Evolutionary conservation across 2,329 filamentous ascomycete species (phyloP).

Genomic region (Pseudogymnoascus sp.): DNA sequence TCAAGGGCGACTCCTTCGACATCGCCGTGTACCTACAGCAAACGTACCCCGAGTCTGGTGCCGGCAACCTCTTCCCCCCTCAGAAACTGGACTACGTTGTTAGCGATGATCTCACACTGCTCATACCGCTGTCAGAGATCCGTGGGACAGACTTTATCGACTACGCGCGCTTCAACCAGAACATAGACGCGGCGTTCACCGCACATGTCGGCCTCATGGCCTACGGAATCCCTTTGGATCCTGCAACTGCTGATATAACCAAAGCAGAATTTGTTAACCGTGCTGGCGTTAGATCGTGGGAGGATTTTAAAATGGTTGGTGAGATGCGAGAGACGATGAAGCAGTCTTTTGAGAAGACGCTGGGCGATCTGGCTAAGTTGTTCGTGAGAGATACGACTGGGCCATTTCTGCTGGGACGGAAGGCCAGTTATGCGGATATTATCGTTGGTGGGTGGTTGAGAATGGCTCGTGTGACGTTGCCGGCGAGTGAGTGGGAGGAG

Average conservation of each 20-base stretch:
- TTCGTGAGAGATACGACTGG: conserved; percentile 27
- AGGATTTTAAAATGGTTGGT: conserved; percentile 28
- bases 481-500: conserved; percentile 12
- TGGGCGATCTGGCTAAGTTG: conserved; percentile 28
- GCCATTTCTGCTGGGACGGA: conserved; percentile 19
- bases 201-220: conserved; percentile 34
- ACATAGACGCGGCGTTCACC: conserved; percentile 46
- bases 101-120: conserved; percentile 21
- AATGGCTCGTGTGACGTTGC: conserved; percentile 20
- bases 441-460: conserved; percentile 35
- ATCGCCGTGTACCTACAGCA: conserved; percentile 53
- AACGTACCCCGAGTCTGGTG: conserved; percentile 38
- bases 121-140: conserved; percentile 33
- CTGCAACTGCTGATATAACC: conserved; percentile 32
- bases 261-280: conserved; percentile 42
- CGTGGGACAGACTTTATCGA: background rate
- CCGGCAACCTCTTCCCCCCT: conserved; percentile 38
- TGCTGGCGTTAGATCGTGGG: conserved; percentile 36
- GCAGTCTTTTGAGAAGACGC: conserved; percentile 16
- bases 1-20: conserved; percentile 55
- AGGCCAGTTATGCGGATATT: conserved; percentile 34
- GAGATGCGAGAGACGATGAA: conserved; percentile 25
- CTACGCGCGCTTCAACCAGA: conserved; percentile 43
- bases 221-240: conserved; percentile 41
- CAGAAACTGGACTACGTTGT: conserved; percentile 33